Evolutionary conservation across 2,329 filamentous ascomycete genomes (phyloP), one percentile per base, ranked within the genome.

Genomic region (Ceratocystis ficicola): DNA sequence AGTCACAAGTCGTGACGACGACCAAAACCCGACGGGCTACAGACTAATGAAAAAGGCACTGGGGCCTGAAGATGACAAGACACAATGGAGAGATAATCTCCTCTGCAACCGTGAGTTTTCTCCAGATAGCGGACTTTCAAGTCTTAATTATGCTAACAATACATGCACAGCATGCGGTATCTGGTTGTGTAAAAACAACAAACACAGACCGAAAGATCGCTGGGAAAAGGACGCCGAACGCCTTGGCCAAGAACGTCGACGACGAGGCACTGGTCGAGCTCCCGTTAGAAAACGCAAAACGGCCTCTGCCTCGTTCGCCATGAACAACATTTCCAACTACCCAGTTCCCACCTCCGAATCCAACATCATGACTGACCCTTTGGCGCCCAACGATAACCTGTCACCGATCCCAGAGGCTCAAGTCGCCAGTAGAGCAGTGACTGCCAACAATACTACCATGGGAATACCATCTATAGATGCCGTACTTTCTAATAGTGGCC

Each of bases 151-250:
- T 70, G 60, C 72, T 74, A 74, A 70, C 75, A 68, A 63, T 66
- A 65, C 63, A 44, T 65, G 30, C 63, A 28, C 70, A 86, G 83
- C 93, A 67, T 99, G 94, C 73, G 94, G 94, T 20, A 85, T 99
- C 52, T 99, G 91, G 90, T 86, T 99, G 70, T 86, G 86, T 68
- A 97, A 96, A 72, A 90, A 88, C 75, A 90, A 89, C 72, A 81
- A 78, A 28, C 94, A 95, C 78, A 86, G 94, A 7, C 94, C 94
- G 1, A 79, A 85, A 65, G 85, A 93, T 68, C 86, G 87, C 69
- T 99, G 93, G 93, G 87, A 87, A 69, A 89, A 84, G 69, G 81
- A 81, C 66, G 77, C 79, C 44, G 77, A 79, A 36, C 77, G 80
- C 44, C 74, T 83, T 1, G 78, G 77, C 32, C 81, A 81, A 70